phyloP scores from a whole-genome alignment of 106 monocot genomes.

The Agapanthus africanus region DNA sequence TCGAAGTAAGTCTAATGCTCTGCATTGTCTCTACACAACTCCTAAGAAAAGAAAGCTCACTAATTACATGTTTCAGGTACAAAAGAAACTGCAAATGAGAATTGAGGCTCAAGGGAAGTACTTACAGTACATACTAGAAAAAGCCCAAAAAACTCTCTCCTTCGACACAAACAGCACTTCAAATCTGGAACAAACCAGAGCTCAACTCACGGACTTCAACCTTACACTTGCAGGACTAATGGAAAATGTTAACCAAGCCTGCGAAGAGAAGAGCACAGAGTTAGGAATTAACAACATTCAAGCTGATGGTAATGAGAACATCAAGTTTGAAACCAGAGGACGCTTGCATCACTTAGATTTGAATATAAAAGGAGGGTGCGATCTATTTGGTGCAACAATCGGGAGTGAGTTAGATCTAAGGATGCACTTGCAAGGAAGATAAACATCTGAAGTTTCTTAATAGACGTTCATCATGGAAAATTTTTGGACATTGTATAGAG shows the following conservation, averaged over 20 bases:
- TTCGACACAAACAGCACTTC: slow-evolving; percentile 19
- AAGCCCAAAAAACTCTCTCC: slow-evolving; percentile 53
- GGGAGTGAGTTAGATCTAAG: slow-evolving; percentile 36
- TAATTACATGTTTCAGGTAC: slow-evolving; percentile 40
- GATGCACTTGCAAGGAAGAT: slow-evolving; percentile 31
- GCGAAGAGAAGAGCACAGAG: slow-evolving; percentile 18
- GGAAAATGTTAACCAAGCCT: slow-evolving; percentile 28
- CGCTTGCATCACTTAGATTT: slow-evolving; percentile 33
- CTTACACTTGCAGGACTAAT: slow-evolving; percentile 36
- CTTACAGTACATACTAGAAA: slow-evolving; percentile 66
- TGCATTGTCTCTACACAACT: neutral
- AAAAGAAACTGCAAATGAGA: slow-evolving; percentile 76
- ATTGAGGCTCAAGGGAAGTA: slow-evolving; percentile 90
- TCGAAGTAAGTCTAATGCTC: slow-evolving; percentile 39
- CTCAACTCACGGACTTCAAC: slow-evolving; percentile 39
- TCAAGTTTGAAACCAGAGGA: slow-evolving; percentile 20
- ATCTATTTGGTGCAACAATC: slow-evolving; percentile 28
- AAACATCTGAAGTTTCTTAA: neutral
- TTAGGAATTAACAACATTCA: slow-evolving; percentile 8
- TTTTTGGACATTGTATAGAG: slow-evolving; percentile 2
- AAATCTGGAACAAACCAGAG: slow-evolving; percentile 24
- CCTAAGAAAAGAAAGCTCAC: neutral
- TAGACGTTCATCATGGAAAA: neutral
- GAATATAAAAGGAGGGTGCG: slow-evolving; percentile 45
- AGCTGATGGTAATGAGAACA: slow-evolving; percentile 9